phyloP scores from a whole-genome alignment of 805 yeast species.

The Saccharomyces kudriavzevii region DNA sequence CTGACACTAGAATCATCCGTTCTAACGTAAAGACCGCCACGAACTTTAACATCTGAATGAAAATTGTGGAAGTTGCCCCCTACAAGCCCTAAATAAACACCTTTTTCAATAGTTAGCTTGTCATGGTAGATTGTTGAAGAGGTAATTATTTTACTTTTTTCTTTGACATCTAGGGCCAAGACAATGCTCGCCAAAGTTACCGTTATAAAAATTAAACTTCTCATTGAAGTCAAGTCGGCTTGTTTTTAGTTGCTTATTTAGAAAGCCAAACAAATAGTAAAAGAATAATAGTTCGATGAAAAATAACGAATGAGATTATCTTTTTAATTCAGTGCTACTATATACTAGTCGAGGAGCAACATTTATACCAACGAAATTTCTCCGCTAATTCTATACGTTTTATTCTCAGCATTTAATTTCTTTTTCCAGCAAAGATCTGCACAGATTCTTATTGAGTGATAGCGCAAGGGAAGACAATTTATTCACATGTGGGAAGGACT shows the following conservation, averaged over 20 bases:
- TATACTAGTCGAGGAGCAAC: no score
- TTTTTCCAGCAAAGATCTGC: no score
- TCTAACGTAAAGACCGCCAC: background rate
- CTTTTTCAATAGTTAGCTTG: background rate
- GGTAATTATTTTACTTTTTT: background rate
- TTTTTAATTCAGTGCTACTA: no score
- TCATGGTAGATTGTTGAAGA: background rate
- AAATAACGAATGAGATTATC: background rate
- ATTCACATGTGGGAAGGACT: no score
- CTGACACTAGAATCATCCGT: background rate
- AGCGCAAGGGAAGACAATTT: no score
- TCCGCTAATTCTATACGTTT: no score
- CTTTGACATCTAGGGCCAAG: background rate
- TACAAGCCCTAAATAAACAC: background rate
- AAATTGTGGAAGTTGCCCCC: background rate
- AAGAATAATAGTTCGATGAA: background rate
- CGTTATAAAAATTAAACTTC: background rate
- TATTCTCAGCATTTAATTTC: no score
- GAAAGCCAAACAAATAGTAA: background rate
- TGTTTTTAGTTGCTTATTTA: background rate
- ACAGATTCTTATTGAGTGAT: no score
- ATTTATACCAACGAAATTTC: no score
- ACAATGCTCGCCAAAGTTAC: background rate
- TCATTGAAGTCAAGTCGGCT: background rate
- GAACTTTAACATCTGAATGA: background rate